phyloP scores from a whole-genome alignment of 2,329 filamentous ascomycete genomes.

The Colletotrichum limetticola region DNA sequence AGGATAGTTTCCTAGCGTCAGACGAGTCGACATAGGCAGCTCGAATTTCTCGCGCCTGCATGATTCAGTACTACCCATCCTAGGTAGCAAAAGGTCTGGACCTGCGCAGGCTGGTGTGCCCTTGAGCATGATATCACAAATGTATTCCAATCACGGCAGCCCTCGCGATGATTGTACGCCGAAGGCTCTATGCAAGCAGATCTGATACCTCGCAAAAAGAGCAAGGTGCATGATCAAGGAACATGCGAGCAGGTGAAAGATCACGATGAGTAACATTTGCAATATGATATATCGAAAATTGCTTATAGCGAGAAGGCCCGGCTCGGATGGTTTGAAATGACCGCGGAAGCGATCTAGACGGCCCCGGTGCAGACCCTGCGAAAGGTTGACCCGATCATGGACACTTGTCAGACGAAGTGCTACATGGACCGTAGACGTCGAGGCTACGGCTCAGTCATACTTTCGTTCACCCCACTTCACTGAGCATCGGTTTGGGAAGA shows the following conservation, averaged over 20 bases:
- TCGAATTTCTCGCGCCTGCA: conserved; percentile 21
- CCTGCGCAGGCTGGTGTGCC: conserved; percentile 18
- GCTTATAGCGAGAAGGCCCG: neutral
- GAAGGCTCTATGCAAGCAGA: neutral
- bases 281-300: conserved; percentile 25
- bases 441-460: conserved; percentile 21
- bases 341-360: conserved; percentile 31
- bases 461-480: conserved; percentile 2
- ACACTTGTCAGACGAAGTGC: conserved; percentile 32
- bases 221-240: conserved; percentile 4
- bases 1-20: conserved; percentile 28
- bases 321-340: conserved; percentile 24
- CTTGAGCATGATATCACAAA: conserved; percentile 13
- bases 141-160: conserved; percentile 16
- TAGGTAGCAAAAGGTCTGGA: conserved; percentile 17
- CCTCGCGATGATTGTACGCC: conserved; percentile 8
- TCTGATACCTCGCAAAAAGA: conserved; percentile 18
- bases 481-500: neutral
- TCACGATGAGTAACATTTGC: conserved; percentile 9
- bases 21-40: neutral
- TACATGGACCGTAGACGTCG: conserved; percentile 11
- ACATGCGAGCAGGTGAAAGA: neutral
- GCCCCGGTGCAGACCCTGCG: conserved; percentile 3
- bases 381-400: neutral
- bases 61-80: conserved; percentile 16